Evolutionary conservation across 441 rosid species (phyloP).

Genomic region (Arabidopsis hybrid): DNA sequence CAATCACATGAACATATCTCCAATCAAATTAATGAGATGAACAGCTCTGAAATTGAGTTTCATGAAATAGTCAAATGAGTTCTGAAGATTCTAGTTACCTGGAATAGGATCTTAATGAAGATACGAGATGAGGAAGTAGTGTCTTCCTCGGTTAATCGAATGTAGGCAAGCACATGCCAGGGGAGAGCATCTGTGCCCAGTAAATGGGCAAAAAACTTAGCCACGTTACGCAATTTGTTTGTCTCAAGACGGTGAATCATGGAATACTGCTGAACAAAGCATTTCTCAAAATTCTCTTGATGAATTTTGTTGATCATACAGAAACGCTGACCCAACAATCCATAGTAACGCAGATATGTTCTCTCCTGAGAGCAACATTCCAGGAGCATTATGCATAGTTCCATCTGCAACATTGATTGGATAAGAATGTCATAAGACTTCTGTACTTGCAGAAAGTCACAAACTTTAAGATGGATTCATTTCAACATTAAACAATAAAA

Average conservation of each 20-base stretch:
- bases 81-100: conserved; percentile 51
- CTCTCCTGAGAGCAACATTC: conserved; percentile 94
- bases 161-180: conserved; percentile 83
- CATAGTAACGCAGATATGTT: conserved; percentile 84
- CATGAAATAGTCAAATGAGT: background rate
- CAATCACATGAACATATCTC: background rate
- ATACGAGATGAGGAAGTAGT: conserved; percentile 89
- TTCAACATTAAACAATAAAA: no score
- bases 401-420: conserved; percentile 51
- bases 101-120: conserved; percentile 91
- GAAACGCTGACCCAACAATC: conserved; percentile 86
- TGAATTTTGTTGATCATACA: conserved; percentile 85
- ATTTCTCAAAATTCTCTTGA: conserved; percentile 83
- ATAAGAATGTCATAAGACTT: no score
- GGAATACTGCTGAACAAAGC: conserved; percentile 85
- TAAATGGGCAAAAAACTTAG: conserved; percentile 88
- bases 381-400: conserved; percentile 81
- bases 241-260: conserved; percentile 96
- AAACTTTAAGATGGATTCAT: no score
- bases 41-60: conserved; percentile 21
- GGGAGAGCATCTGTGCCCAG: conserved; percentile 85
- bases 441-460: no score
- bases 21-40: conserved; percentile 3
- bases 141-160: conserved; percentile 83
- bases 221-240: conserved; percentile 80